phyloP scores from a whole-genome alignment of 2,329 filamentous ascomycete species.

The Alternaria viburni region DNA sequence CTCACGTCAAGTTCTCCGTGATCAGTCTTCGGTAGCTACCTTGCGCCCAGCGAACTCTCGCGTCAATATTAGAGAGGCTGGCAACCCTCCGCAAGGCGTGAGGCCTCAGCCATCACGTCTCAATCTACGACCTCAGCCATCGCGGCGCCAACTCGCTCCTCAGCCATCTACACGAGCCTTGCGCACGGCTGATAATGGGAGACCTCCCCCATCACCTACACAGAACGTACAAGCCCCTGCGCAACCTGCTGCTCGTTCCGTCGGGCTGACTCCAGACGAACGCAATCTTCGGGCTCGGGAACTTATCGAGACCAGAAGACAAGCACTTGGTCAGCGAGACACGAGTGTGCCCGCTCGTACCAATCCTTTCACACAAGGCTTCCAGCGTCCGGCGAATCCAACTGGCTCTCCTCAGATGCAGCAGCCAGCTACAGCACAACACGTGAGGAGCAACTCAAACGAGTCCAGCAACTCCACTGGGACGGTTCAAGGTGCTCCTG shows the following conservation, averaged over 20 bases:
- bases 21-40: constrained; percentile 49
- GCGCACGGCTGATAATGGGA: constrained; percentile 41
- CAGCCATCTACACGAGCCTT: constrained; percentile 47
- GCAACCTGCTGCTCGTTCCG: constrained; percentile 29
- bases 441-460: constrained; percentile 42
- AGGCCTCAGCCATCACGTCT: constrained; percentile 46
- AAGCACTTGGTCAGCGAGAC: constrained; percentile 36
- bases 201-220: constrained; percentile 37
- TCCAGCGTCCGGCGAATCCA: constrained; percentile 36
- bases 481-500: constrained; percentile 30
- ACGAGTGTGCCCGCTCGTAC: constrained; percentile 37
- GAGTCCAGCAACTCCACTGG: constrained; percentile 42
- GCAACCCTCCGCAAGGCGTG: constrained; percentile 32
- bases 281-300: constrained; percentile 43
- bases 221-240: constrained; percentile 20
- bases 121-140: constrained; percentile 45
- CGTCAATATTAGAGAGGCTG: constrained; percentile 42
- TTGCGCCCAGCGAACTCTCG: constrained; percentile 43
- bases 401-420: constrained; percentile 21
- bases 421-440: constrained; percentile 22
- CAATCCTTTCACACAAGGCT: constrained; percentile 45
- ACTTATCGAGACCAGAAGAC: constrained; percentile 44
- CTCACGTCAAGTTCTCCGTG: constrained; percentile 45
- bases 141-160: constrained; percentile 41
- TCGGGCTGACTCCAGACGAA: constrained; percentile 43